phyloP scores from a whole-genome alignment of 345 rosid genomes.

The Psidium guajava region DNA sequence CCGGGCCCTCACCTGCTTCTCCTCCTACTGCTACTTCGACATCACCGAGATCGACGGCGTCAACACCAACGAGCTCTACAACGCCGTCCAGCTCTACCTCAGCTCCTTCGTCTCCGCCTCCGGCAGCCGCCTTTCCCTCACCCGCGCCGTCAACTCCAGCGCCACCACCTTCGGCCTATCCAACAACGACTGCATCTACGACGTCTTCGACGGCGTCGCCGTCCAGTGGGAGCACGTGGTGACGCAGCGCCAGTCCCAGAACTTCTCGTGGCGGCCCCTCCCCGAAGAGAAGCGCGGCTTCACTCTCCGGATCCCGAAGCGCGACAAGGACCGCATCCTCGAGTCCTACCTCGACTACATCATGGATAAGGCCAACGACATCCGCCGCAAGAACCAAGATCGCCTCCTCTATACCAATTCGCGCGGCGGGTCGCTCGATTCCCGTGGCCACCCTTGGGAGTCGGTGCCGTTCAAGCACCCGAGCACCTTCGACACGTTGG shows the following conservation, averaged over 20 bases:
- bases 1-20: slow-evolving; percentile 44
- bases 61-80: slow-evolving; percentile 96
- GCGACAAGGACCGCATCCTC: slow-evolving; percentile 48
- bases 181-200: slow-evolving; percentile 69
- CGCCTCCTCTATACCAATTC: slow-evolving; percentile 74
- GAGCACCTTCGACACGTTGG: slow-evolving; percentile 81
- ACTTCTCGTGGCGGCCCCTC: slow-evolving; percentile 78
- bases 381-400: slow-evolving; percentile 61
- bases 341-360: slow-evolving; percentile 63
- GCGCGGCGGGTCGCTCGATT: slow-evolving; percentile 76
- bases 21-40: slow-evolving; percentile 73
- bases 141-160: slow-evolving; percentile 79
- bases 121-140: slow-evolving; percentile 75
- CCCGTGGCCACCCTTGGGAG: slow-evolving; percentile 96
- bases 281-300: slow-evolving; percentile 98
- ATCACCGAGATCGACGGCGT: slow-evolving; percentile 94
- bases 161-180: slow-evolving; percentile 83
- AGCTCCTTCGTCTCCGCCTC: slow-evolving; percentile 63
- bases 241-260: slow-evolving; percentile 62
- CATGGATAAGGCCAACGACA: slow-evolving; percentile 71
- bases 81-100: slow-evolving; percentile 95
- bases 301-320: slow-evolving; percentile 62
- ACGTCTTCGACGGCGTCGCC: slow-evolving; percentile 40
- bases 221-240: slow-evolving; percentile 94
- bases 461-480: slow-evolving; percentile 95